These are phyloP conservation scores for Fraxinus platypoda DNA, from an alignment of 305 asterid species.

Conservation along the genomic window DNA sequence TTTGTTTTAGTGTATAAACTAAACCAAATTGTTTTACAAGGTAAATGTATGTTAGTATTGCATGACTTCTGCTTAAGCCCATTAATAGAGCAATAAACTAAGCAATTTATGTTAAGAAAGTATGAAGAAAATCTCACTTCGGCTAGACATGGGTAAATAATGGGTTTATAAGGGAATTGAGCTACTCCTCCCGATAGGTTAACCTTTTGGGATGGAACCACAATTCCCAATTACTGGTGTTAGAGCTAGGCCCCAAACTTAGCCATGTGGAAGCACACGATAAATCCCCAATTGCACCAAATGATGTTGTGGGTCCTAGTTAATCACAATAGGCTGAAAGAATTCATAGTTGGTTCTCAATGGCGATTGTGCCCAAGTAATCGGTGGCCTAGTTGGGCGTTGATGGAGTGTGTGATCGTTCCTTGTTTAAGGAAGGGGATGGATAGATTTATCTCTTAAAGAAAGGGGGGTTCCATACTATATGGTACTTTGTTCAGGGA, in stretches of 20 bases:
- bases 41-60: not conserved
- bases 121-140: not conserved
- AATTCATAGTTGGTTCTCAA: not conserved
- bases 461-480: not conserved
- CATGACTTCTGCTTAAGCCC: not conserved
- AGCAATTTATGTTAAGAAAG: not conserved
- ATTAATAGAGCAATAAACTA: not conserved
- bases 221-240: not conserved
- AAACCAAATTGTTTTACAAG: not conserved
- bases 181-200: not conserved
- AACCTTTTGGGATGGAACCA: not conserved
- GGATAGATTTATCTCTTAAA: not conserved
- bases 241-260: not conserved
- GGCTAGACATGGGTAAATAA: not conserved
- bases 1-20: not conserved
- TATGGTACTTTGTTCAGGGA: not conserved
- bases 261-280: not conserved
- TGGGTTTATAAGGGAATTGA: not conserved
- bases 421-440: not conserved
- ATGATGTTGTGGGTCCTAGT: not conserved
- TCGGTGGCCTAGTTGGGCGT: not conserved
- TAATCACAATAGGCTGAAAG: not conserved
- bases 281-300: not conserved
- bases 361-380: not conserved
- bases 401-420: not conserved